Evolutionary conservation across 306 rosid species (phyloP).

Genomic region (Cucurbita ficifolia): DNA sequence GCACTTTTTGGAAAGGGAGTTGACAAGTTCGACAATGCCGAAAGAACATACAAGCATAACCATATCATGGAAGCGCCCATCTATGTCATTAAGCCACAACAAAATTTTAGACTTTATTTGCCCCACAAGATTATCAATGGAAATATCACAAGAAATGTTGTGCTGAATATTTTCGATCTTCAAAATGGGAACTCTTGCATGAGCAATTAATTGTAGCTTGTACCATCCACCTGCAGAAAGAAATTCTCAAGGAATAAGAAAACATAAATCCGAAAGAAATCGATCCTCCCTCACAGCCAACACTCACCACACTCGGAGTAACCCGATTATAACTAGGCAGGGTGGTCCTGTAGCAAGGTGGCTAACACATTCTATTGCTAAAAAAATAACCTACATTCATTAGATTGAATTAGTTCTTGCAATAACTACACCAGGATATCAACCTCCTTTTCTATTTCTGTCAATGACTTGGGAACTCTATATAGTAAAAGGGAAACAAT

Average conservation of each 20-base stretch:
- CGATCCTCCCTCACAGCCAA: background rate
- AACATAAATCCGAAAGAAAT: background rate
- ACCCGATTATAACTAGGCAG: background rate
- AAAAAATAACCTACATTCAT: background rate
- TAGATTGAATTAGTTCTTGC: background rate
- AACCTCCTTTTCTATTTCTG: background rate
- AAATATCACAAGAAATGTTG: constrained; percentile 74
- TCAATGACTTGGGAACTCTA: background rate
- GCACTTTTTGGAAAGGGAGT: constrained; percentile 10
- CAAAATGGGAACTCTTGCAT: constrained; percentile 82
- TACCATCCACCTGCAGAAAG: constrained; percentile 50
- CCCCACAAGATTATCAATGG: constrained; percentile 64
- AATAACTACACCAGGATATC: background rate
- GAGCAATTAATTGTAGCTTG: constrained; percentile 28
- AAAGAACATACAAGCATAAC: constrained; percentile 63
- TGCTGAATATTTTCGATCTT: constrained; percentile 34
- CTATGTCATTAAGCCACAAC: constrained; percentile 56
- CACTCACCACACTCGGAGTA: background rate
- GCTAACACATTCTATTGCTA: background rate
- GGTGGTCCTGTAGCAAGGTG: background rate
- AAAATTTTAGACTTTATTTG: constrained; percentile 71
- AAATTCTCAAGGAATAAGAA: background rate
- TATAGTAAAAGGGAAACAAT: background rate
- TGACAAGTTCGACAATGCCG: constrained; percentile 4
- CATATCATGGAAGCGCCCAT: constrained; percentile 65